Conservation (phyloP, 2,329 filamentous ascomycete species). For the Byssothecium circinans region DNA sequence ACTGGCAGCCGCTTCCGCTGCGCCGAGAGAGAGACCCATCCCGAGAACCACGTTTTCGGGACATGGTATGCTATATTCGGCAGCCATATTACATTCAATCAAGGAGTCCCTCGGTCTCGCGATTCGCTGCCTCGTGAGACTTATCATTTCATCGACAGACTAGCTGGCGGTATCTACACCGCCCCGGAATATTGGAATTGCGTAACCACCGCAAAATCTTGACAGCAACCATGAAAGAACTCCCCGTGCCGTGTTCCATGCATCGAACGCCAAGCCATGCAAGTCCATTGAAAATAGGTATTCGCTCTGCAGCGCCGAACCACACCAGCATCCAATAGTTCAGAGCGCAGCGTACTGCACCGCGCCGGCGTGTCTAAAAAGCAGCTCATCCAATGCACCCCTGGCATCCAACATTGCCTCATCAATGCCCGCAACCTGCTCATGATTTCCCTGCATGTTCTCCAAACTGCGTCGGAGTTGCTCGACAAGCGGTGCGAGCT, state of each 20-base stretch:
- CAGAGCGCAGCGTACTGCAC: slow-evolving; percentile 37
- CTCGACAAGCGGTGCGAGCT: slow-evolving; percentile 38
- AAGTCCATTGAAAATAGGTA: slow-evolving; percentile 17
- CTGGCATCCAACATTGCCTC: slow-evolving; percentile 32
- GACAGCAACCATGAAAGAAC: slow-evolving; percentile 24
- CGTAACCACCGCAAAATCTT: slow-evolving; percentile 14
- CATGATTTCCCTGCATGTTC: slow-evolving; percentile 43
- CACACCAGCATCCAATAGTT: slow-evolving; percentile 33
- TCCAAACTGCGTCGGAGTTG: slow-evolving; percentile 44
- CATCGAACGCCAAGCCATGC: slow-evolving; percentile 22
- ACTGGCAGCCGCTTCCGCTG: slow-evolving; percentile 12
- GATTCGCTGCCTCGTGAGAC: too few species aligned
- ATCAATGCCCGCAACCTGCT: slow-evolving; percentile 40
- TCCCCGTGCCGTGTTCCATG: slow-evolving; percentile 12
- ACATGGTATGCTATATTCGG: slow-evolving; percentile 28
- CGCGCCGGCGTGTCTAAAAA: slow-evolving; percentile 36
- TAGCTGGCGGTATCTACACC: neutral
- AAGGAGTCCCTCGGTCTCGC: too few species aligned
- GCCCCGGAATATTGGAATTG: slow-evolving; percentile 24
- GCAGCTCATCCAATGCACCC: slow-evolving; percentile 37
- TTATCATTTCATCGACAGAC: neutral
- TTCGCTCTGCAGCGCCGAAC: slow-evolving; percentile 19
- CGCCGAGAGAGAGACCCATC: slow-evolving; percentile 26
- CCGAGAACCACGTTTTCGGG: slow-evolving; percentile 35
- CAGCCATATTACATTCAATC: slow-evolving; percentile 3